Evolutionary conservation across 192 early-diverging fungal genomes (phyloP).

Genomic region (Entomortierella chlamydospora): DNA sequence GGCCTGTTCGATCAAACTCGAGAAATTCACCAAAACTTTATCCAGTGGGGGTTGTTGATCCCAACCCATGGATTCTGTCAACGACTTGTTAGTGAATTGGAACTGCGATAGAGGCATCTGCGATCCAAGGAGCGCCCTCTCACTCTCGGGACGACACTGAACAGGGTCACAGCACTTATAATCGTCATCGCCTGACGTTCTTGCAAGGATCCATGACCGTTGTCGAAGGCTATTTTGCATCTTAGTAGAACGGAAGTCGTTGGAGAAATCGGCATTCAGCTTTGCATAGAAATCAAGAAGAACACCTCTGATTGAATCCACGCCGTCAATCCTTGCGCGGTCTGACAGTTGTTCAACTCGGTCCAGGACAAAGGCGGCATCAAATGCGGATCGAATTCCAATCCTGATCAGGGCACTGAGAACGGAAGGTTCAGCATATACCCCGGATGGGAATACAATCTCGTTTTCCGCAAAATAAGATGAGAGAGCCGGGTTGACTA

Average conservation of each 20-base stretch:
- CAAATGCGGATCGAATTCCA: conserved; percentile 14
- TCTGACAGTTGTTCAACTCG: not conserved
- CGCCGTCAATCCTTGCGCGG: not conserved
- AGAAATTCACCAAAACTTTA: conserved; percentile 23
- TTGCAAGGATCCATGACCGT: conserved; percentile 16
- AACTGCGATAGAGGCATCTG: conserved; percentile 10
- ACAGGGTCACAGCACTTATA: not conserved
- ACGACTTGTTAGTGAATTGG: not conserved
- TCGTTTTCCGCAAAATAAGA: conserved; percentile 6
- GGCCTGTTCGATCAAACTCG: not conserved
- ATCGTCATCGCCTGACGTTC: not conserved
- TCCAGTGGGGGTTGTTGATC: conserved; percentile 21
- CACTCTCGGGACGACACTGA: conserved; percentile 9
- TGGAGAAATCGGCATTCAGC: not conserved
- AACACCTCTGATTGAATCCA: not conserved
- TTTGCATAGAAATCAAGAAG: not conserved
- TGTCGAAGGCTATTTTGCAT: not conserved
- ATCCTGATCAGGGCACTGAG: conserved; percentile 2
- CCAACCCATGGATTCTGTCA: conserved; percentile 3
- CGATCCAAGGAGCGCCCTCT: conserved; percentile 9
- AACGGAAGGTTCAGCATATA: conserved; percentile 3
- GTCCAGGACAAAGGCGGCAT: not conserved
- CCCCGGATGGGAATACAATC: conserved; percentile 22
- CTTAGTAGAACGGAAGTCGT: not conserved
- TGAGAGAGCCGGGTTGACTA: conserved; percentile 1